Percentiles rank a stretch among this genome's conserved stretches.
Evolutionary conservation across 2,329 filamentous ascomycete genomes (phyloP).

Genomic region (Harringtonia aguacate): DNA sequence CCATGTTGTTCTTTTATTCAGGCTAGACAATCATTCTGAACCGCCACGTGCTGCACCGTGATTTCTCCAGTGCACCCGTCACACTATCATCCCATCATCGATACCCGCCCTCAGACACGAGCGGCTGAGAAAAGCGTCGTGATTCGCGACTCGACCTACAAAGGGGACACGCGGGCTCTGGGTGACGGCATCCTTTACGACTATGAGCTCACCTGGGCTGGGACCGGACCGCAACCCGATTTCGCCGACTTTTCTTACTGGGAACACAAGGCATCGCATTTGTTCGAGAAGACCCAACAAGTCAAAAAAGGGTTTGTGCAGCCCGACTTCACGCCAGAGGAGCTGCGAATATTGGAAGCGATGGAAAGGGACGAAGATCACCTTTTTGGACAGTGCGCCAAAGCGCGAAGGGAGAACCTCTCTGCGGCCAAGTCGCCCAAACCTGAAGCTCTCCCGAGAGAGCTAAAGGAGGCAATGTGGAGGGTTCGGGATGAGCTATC

Average conservation of each 20-base stretch:
- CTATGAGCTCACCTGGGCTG: neutral
- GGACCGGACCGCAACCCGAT: neutral
- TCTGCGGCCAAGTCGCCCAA: neutral
- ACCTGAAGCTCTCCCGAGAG: neutral
- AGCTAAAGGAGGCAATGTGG: neutral
- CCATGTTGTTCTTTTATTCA: too few species aligned
- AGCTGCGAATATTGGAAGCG: neutral
- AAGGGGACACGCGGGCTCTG: neutral
- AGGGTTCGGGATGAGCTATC: neutral
- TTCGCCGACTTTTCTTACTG: neutral
- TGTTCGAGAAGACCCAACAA: neutral
- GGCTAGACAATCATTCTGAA: too few species aligned
- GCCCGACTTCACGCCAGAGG: neutral
- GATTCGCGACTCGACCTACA: constrained; percentile 2
- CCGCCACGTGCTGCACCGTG: too few species aligned
- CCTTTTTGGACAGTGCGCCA: neutral
- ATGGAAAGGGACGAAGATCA: neutral
- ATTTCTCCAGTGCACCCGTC: too few species aligned
- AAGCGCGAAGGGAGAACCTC: neutral
- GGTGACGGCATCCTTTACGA: neutral
- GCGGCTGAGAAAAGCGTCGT: neutral
- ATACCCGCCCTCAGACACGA: constrained; percentile 1
- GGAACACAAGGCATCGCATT: neutral
- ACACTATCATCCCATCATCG: constrained; percentile 1
- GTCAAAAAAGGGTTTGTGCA: neutral